Percentiles rank a stretch among this genome's conserved stretches.
Evolutionary conservation across 2,329 filamentous ascomycete species (phyloP).

Genomic region (Ophiostoma perfectum): DNA sequence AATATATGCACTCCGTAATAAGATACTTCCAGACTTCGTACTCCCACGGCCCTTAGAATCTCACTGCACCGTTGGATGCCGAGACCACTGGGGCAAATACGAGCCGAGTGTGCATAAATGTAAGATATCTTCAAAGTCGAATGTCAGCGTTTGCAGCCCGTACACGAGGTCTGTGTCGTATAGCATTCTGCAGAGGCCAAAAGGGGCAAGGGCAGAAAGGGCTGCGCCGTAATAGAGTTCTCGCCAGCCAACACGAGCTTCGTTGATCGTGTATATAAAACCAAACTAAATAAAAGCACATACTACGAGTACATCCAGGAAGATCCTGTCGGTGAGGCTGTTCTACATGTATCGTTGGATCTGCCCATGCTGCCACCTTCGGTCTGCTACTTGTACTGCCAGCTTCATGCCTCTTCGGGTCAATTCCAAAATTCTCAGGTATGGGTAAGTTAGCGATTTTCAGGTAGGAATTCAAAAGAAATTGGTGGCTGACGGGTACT

Average conservation of each 20-base stretch:
- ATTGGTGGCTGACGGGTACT: too few relatives aligned
- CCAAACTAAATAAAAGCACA: too few relatives aligned
- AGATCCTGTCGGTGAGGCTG: neutral
- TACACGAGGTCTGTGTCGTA: slow-evolving; percentile 10
- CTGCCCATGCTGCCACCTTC: neutral
- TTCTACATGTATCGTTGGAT: neutral
- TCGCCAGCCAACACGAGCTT: neutral
- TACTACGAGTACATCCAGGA: too few relatives aligned
- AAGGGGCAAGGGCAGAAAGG: neutral
- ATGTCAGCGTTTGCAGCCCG: neutral
- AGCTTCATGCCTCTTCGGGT: neutral
- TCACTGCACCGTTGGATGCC: neutral
- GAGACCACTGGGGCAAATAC: neutral
- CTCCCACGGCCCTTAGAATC: too few relatives aligned
- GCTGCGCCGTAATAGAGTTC: slow-evolving; percentile 1
- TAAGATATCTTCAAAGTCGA: neutral
- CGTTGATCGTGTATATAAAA: neutral
- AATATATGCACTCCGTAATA: too few relatives aligned
- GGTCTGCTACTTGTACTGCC: too few relatives aligned
- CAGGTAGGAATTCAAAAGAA: too few relatives aligned
- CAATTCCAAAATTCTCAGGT: too few relatives aligned
- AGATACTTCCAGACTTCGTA: neutral
- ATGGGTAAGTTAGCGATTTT: too few relatives aligned
- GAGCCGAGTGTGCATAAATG: neutral
- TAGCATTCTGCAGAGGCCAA: too few relatives aligned